Percentiles rank a stretch among this genome's conserved stretches.
Conservation (phyloP, 768 basidiomycete genomes). For the Phallus indusiatus region DNA sequence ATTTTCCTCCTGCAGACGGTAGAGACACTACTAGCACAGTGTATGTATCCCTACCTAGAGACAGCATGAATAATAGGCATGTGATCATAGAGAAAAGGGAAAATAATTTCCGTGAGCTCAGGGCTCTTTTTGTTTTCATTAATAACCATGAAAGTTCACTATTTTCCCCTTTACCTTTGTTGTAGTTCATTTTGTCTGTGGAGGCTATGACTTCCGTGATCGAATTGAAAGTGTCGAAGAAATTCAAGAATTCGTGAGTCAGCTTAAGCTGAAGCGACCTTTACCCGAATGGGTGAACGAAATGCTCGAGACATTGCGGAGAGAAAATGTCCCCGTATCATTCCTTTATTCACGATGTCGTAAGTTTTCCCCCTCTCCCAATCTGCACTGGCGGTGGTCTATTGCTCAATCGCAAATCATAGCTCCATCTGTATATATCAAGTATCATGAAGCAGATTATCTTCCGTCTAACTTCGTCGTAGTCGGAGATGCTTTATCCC, state of each 20-base stretch:
- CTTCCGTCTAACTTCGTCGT: conserved; percentile 8
- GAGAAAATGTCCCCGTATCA: neutral
- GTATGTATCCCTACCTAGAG: neutral
- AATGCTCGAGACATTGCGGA: neutral
- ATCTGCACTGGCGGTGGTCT: neutral
- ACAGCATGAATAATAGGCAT: neutral
- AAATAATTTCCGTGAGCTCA: neutral
- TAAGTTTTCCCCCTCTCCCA: neutral
- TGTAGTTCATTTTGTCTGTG: conserved; percentile 2
- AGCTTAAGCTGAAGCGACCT: neutral
- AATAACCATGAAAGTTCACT: too few relatives aligned
- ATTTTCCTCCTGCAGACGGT: neutral
- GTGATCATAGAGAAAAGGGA: neutral
- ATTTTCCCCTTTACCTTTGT: neutral
- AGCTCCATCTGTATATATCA: conserved; percentile 3
- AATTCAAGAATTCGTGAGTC: neutral
- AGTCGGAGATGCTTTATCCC: conserved; percentile 5
- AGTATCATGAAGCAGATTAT: neutral
- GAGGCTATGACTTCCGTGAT: neutral
- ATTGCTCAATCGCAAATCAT: neutral
- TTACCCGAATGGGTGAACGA: neutral
- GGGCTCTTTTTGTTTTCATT: neutral
- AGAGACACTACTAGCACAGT: neutral
- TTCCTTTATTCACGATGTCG: neutral
- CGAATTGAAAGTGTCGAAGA: neutral